These are phyloP conservation scores for Emergomyces pasteurianus DNA, from an alignment of 2,329 filamentous ascomycete genomes.

Conservation along the genomic window DNA sequence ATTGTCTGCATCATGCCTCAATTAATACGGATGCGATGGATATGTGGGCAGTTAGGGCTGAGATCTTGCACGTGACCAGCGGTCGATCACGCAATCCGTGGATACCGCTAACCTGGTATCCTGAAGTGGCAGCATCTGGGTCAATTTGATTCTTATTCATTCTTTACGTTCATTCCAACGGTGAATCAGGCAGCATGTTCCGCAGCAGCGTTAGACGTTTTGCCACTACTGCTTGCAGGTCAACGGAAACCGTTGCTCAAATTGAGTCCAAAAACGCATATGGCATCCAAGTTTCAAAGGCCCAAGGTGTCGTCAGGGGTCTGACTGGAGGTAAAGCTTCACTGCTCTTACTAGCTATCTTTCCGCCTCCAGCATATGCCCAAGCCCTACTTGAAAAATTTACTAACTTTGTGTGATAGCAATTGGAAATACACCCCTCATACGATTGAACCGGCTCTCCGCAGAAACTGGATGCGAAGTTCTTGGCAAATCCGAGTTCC, in stretches of 20 bases:
- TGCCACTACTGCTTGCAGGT: slow-evolving; percentile 48
- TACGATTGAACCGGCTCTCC: slow-evolving; percentile 78
- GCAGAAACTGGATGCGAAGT: slow-evolving; percentile 86
- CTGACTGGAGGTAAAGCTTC: slow-evolving; percentile 60
- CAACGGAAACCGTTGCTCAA: slow-evolving; percentile 34
- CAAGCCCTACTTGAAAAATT: neutral
- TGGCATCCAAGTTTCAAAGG: slow-evolving; percentile 61
- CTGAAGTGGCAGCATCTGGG: neutral
- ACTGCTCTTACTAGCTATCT: neutral
- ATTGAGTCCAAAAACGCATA: slow-evolving; percentile 44
- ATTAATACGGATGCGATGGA: too few species aligned
- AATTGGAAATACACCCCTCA: slow-evolving; percentile 93
- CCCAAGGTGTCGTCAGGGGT: slow-evolving; percentile 66
- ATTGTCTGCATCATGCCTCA: neutral
- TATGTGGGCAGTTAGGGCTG: too few species aligned
- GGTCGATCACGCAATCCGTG: neutral
- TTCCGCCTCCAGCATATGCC: neutral
- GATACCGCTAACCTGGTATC: neutral
- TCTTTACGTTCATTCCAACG: neutral
- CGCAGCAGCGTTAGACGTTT: slow-evolving; percentile 57
- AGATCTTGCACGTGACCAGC: neutral
- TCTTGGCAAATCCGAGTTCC: slow-evolving; percentile 95
- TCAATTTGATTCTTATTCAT: neutral
- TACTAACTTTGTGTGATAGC: slow-evolving; percentile 41
- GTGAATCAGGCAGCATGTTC: slow-evolving; percentile 45